Percentiles rank a stretch among this genome's conserved stretches.
Evolutionary conservation across 2,329 filamentous ascomycete species (phyloP).

Genomic region (Periconia sp.): DNA sequence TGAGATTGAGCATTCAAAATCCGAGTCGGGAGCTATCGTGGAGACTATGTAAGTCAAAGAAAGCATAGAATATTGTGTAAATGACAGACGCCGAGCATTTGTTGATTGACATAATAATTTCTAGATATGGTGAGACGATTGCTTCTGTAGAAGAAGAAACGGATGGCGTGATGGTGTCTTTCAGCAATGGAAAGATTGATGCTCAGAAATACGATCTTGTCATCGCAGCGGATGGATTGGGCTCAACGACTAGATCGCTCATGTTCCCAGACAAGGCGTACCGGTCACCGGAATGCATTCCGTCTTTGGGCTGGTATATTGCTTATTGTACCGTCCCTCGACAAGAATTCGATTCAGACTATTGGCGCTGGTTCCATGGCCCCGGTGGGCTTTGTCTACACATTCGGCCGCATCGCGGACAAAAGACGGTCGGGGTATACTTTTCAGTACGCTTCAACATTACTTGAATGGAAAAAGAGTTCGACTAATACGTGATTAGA

Average conservation of each 20-base stretch:
- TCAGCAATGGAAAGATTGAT: constrained; percentile 32
- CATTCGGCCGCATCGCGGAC: constrained; percentile 24
- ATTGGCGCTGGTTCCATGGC: constrained; percentile 30
- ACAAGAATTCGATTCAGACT: constrained; percentile 18
- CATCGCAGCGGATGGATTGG: constrained; percentile 32
- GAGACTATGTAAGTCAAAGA: neutral
- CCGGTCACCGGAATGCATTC: constrained; percentile 20
- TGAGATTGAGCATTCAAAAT: constrained; percentile 26
- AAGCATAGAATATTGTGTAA: neutral
- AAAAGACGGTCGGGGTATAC: constrained; percentile 18
- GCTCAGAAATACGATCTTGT: constrained; percentile 29
- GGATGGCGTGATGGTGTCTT: constrained; percentile 41
- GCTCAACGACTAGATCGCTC: constrained; percentile 28
- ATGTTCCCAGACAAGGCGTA: constrained; percentile 25
- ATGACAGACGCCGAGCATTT: neutral
- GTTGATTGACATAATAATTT: constrained; percentile 6
- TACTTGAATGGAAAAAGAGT: neutral
- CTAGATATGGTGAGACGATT: constrained; percentile 38
- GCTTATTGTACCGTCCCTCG: constrained; percentile 35
- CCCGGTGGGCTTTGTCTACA: constrained; percentile 23
- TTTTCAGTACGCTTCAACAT: constrained; percentile 19
- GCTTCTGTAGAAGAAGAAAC: constrained; percentile 34
- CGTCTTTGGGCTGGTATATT: constrained; percentile 29
- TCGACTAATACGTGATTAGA: neutral
- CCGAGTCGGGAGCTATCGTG: constrained; percentile 5